phyloP scores from a whole-genome alignment of 208 protist genomes.

The Leishmania arabica region DNA sequence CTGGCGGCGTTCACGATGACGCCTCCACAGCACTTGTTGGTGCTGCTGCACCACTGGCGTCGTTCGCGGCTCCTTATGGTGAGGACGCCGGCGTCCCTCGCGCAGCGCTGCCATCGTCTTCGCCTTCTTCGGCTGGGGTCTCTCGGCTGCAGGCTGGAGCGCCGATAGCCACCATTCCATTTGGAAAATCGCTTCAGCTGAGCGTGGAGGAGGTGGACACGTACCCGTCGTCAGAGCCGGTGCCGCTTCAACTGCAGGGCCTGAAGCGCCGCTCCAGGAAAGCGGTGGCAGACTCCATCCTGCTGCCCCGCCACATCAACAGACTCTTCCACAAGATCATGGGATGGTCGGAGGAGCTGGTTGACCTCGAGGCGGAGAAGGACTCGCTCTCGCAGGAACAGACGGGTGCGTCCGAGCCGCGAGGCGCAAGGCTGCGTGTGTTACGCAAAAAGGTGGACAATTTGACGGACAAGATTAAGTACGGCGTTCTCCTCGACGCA shows the following conservation, averaged over 20 bases:
- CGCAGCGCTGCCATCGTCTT: slow-evolving; percentile 13
- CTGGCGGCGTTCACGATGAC: neutral
- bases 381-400: neutral
- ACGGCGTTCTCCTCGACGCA: slow-evolving; percentile 82
- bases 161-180: slow-evolving; percentile 54
- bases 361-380: slow-evolving; percentile 54
- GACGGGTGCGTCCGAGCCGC: neutral
- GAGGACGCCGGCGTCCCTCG: slow-evolving; percentile 14
- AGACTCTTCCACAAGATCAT: slow-evolving; percentile 93
- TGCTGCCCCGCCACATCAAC: slow-evolving; percentile 89
- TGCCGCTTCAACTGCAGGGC: slow-evolving; percentile 77
- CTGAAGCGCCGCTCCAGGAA: slow-evolving; percentile 53
- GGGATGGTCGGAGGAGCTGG: slow-evolving; percentile 89
- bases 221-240: slow-evolving; percentile 44
- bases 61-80: slow-evolving; percentile 21
- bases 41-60: neutral
- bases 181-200: slow-evolving; percentile 78
- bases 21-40: neutral
- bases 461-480: slow-evolving; percentile 81
- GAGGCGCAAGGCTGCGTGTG: slow-evolving; percentile 18
- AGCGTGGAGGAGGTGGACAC: slow-evolving; percentile 73
- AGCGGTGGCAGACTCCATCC: slow-evolving; percentile 74
- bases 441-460: slow-evolving; percentile 67
- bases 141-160: neutral
- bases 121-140: neutral